Evolutionary conservation across 306 rosid species (phyloP), one percentile per base, ranked within the genome.

Genomic region (Hippophae tibetana): DNA sequence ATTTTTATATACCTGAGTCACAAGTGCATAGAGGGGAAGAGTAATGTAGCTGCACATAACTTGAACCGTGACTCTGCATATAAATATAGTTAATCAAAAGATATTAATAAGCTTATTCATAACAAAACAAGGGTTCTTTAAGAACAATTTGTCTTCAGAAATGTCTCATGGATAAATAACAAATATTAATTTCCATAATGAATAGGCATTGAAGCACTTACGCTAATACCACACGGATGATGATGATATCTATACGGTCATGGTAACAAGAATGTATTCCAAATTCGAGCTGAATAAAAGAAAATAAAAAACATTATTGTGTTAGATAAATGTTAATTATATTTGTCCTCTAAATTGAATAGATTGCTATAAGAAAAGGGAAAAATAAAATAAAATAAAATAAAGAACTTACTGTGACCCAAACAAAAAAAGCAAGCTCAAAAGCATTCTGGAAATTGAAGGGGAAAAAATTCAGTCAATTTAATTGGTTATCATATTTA

Each of bases 11-110:
- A 74, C 89, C 89, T 83, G 89, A 10, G 86, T 79, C 27, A 80
- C 89, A 18, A 80, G 86, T 63, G 86, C 89, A 58, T 83, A 80
- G 14, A 83, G 86, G 42, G 89, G 89, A 49, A 83, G 81, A 64
- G 83, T 83, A 57, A 74, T 69, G 63, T 77, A 83, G 52, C 89
- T 72, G 74, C 89, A 83, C 60, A 77, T 48, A n/a, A 83, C 74
- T 77, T 83, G 89, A 44, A 83, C 89, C 0, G 50, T 68, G 42
- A 83, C 68, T 67, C 89, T 83, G 60, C 41, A 66, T 10, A 52
- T 53, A 62, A 52, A 56, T n/a, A 57, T 10, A 50, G 5, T 10
- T 18, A 13, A 57, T 25, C 13, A 48, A 11, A 31, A 31, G 4
- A 31, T 4, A 31, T 31, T 31, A 31, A 31, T 31, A 2, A 31